These are phyloP conservation scores for Zopfia rhizophila DNA, from an alignment of 2,329 filamentous ascomycete species.

Conservation along the genomic window DNA sequence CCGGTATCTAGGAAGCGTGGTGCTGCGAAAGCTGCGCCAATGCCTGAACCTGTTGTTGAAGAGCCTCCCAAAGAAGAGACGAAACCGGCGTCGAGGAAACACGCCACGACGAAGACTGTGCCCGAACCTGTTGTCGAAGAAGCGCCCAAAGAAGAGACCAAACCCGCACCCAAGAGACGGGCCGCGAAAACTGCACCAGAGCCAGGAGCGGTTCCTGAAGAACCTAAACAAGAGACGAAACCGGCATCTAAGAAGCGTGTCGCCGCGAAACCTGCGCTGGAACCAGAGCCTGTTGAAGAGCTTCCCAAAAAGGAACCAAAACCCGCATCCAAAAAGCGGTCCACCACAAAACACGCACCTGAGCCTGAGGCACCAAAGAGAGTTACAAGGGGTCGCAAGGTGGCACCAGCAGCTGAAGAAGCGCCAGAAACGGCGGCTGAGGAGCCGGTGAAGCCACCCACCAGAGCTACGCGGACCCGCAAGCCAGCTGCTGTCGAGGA, in stretches of 20 bases:
- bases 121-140: background rate
- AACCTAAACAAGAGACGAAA: too few species aligned
- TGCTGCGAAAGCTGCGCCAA: background rate
- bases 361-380: background rate
- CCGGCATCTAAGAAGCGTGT: too few species aligned
- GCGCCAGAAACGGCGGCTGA: background rate
- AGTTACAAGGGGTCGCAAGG: conserved; percentile 15
- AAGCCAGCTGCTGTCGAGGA: conserved; percentile 24
- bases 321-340: too few species aligned
- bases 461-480: conserved; percentile 37
- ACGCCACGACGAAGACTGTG: background rate
- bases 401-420: conserved; percentile 24
- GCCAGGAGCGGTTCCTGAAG: too few species aligned
- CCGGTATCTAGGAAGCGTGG: background rate
- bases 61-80: background rate
- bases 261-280: too few species aligned
- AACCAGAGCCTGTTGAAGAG: too few species aligned
- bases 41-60: background rate
- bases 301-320: too few species aligned
- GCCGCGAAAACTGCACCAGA: too few species aligned
- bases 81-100: background rate
- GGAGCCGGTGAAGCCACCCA: conserved; percentile 29
- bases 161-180: too few species aligned
- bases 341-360: too few species aligned
- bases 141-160: too few species aligned